Percentiles rank a stretch among this genome's conserved stretches.
Evolutionary conservation across 805 yeast genomes (phyloP).

Genomic region (Ogataea glucozyma): DNA sequence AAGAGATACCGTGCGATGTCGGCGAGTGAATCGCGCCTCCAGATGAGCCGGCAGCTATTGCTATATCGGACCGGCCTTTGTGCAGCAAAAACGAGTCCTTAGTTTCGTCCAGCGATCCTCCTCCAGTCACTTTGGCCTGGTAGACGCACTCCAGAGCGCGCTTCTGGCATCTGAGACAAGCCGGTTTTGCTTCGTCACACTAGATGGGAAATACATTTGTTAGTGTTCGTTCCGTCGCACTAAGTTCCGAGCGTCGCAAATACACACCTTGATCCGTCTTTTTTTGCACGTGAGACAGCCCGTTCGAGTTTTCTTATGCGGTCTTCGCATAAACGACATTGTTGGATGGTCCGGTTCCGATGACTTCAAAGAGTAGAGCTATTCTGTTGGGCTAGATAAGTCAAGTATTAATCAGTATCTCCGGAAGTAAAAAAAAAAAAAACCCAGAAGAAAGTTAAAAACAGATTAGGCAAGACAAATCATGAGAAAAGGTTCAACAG

Average conservation of each 20-base stretch:
- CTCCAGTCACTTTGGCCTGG: neutral
- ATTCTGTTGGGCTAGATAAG: too few species aligned
- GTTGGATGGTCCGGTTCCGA: too few species aligned
- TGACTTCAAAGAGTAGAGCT: too few species aligned
- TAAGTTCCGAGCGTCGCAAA: neutral
- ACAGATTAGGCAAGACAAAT: too few species aligned
- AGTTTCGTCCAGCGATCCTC: neutral
- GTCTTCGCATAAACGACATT: conserved; percentile 27
- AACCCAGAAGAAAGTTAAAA: too few species aligned
- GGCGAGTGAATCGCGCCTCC: neutral
- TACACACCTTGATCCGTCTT: conserved; percentile 28
- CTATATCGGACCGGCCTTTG: neutral
- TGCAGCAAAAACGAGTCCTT: neutral
- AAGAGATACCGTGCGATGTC: neutral
- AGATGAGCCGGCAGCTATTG: neutral
- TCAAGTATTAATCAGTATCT: too few species aligned
- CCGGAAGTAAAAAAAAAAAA: too few species aligned
- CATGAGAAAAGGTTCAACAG: too few species aligned
- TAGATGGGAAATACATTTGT: conserved; percentile 2
- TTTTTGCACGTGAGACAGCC: conserved; percentile 28
- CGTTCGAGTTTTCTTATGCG: conserved; percentile 29
- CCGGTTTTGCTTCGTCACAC: conserved; percentile 31
- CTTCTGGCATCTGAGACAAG: conserved; percentile 25
- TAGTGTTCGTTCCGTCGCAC: neutral
- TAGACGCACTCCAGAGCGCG: conserved; percentile 23